A percentile compares a stretch with the other conserved stretches of the same genome.
Conservation (phyloP, 176 grass and related monocot genomes). For the Canna indica region DNA sequence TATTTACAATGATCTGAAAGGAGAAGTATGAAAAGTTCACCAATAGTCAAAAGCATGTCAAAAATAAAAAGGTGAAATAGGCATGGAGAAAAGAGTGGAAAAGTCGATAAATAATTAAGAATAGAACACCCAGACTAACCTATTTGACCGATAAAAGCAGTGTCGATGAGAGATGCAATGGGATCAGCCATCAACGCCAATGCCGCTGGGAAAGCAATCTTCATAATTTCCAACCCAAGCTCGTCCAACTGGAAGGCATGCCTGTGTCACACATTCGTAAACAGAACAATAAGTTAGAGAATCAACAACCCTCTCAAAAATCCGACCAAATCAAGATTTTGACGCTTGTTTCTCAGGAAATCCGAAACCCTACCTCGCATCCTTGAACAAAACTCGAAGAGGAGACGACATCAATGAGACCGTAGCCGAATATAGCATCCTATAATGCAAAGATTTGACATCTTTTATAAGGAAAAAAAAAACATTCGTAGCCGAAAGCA, state of each 20-base stretch:
- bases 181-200: conserved; percentile 72
- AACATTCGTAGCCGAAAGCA: not conserved
- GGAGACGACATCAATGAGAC: conserved; percentile 30
- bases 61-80: not conserved
- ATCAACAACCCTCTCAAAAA: not conserved
- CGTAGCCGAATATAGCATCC: conserved; percentile 14
- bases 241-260: conserved; percentile 55
- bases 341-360: not conserved
- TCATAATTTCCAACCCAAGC: conserved; percentile 61
- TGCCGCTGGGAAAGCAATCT: conserved; percentile 63
- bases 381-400: conserved; percentile 36
- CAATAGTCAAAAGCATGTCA: not conserved
- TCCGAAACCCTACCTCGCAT: conserved; percentile 22
- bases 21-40: not conserved
- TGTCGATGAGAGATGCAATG: conserved; percentile 74
- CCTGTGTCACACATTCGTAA: conserved; percentile 21
- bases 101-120: not conserved
- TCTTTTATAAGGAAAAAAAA: not conserved
- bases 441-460: not conserved
- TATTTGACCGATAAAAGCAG: conserved; percentile 76
- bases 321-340: not conserved
- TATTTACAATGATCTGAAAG: not conserved
- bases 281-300: not conserved
- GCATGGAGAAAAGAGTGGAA: not conserved
- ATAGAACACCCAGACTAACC: conserved; percentile 24